phyloP scores from a whole-genome alignment of 495 filamentous ascomycete genomes.

The Astrothelium macrocarpum region DNA sequence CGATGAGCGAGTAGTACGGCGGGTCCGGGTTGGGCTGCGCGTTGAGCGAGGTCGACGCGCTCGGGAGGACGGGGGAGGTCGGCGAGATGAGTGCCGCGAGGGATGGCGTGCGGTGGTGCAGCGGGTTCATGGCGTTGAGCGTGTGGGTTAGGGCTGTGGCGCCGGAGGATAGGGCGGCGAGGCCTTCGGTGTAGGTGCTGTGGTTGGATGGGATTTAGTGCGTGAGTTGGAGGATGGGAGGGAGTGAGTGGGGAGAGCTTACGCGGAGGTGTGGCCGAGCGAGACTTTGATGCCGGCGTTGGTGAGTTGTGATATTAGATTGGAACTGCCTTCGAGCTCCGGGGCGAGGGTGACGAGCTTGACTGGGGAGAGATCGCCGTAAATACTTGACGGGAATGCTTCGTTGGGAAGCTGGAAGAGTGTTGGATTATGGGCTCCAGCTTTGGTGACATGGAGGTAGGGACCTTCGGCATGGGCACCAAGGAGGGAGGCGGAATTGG shows the following conservation, averaged over 20 bases:
- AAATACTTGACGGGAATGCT: conserved; percentile 20
- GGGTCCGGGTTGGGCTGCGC: conserved; percentile 25
- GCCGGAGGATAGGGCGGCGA: conserved; percentile 27
- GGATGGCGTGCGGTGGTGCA: conserved; percentile 32
- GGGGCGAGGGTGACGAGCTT: conserved; percentile 34
- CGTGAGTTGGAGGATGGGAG: background rate
- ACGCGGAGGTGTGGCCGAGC: conserved; percentile 32
- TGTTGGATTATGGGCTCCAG: conserved; percentile 32
- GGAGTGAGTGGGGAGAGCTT: background rate
- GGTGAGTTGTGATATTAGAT: conserved; percentile 24
- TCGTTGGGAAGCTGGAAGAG: conserved; percentile 27
- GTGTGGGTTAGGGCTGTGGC: conserved; percentile 34
- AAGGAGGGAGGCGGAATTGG: conserved; percentile 28
- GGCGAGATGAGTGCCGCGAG: conserved; percentile 31
- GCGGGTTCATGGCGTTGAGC: conserved; percentile 33
- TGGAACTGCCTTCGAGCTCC: conserved; percentile 24
- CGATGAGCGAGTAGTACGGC: conserved; percentile 53
- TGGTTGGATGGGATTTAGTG: background rate
- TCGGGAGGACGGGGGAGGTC: conserved; percentile 2
- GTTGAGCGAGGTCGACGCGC: background rate
- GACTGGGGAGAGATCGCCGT: conserved; percentile 23
- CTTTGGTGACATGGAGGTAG: conserved; percentile 33
- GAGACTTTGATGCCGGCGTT: conserved; percentile 26
- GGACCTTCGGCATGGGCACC: conserved; percentile 36
- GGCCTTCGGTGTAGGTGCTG: conserved; percentile 24